Percentiles rank a stretch among this genome's conserved stretches.
These are phyloP conservation scores for Phaffomyces thermotolerans DNA, from an alignment of 805 yeast genomes.

Conservation along the genomic window DNA sequence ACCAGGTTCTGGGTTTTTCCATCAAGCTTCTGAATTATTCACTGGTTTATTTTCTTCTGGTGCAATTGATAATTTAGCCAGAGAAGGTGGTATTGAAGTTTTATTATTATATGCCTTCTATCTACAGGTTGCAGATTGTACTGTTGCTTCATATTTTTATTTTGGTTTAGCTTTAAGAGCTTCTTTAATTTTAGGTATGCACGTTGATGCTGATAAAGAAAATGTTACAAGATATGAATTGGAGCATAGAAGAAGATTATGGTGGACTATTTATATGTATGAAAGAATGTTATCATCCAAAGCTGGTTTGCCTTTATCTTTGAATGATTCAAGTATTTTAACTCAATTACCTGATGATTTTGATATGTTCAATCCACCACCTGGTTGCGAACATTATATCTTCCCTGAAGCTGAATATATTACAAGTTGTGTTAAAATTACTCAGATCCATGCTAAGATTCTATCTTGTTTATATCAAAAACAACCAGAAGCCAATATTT, in stretches of 20 bases:
- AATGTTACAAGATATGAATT: constrained; percentile 59
- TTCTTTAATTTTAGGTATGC: constrained; percentile 68
- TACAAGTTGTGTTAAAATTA: constrained; percentile 68
- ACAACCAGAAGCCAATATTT: constrained; percentile 68
- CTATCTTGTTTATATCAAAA: constrained; percentile 63
- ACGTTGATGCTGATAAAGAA: constrained; percentile 73
- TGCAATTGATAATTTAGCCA: constrained; percentile 69
- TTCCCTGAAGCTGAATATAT: constrained; percentile 76
- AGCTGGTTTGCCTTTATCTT: constrained; percentile 71
- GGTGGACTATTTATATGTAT: constrained; percentile 82
- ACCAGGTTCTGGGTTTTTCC: constrained; percentile 75
- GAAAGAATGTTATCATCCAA: constrained; percentile 81
- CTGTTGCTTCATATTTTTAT: constrained; percentile 73
- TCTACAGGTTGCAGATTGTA: constrained; percentile 78
- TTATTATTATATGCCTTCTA: constrained; percentile 69
- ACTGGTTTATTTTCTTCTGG: constrained; percentile 74
- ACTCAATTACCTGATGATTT: constrained; percentile 70
- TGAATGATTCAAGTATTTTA: constrained; percentile 77
- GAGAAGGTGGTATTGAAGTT: constrained; percentile 77
- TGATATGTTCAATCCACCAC: constrained; percentile 55
- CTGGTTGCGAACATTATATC: constrained; percentile 55
- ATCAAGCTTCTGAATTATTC: constrained; percentile 72
- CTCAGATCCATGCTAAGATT: constrained; percentile 71
- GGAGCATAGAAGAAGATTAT: constrained; percentile 75
- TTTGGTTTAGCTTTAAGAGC: constrained; percentile 72